Evolutionary conservation across 2,329 filamentous ascomycete species (phyloP), one percentile per base, ranked within the genome.

Genomic region (Xylaria arbuscula): DNA sequence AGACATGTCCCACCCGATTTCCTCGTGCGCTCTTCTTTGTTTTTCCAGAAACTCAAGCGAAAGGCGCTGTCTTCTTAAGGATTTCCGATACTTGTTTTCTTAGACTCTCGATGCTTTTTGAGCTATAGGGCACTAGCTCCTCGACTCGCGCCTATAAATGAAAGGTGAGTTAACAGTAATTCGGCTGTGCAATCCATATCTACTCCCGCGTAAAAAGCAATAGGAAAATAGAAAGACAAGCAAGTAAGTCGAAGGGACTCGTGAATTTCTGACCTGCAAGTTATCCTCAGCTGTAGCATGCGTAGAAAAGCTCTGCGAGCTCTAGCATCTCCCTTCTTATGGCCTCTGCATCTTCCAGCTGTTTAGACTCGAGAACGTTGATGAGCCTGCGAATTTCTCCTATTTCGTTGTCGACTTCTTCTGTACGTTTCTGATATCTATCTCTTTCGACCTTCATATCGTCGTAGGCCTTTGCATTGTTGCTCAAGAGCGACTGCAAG

Each of bases 241-340:
- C 9, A 13, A 3, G 15, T 10, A 58, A 34, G 48, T 17, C 24
- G 40, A 40, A 28, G 28, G n/a, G 42, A 45, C 19, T 19, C 1
- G 2, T 8, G 45, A 15, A 9, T 24, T 45, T 34, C 62, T 64
- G 5, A 64, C 62, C 61, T 67, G 38, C 3, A 64, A 67, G n/a
- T 38, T 15, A 36, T 9, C 15, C 48, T 42, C 32, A 6, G 28
- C 22, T 28, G 4, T 17, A 7, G 11, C 32, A 11, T 57, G 57
- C 11, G 6, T 45, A 17, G 36, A n/a, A n/a, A 53, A 1, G 10
- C 10, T 48, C 34, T 1, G 32, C 19, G 10, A 66, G 38, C 15
- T 51, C 40, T 19, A 1, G 22, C 2, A 17, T 7, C 8, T 17
- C n/a, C 4, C 10, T 40, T 1, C 57, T 1, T 2, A 11, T 24